phyloP scores from a whole-genome alignment of 2,329 filamentous ascomycete species.

The Pseudocercospora pini-densiflorae region DNA sequence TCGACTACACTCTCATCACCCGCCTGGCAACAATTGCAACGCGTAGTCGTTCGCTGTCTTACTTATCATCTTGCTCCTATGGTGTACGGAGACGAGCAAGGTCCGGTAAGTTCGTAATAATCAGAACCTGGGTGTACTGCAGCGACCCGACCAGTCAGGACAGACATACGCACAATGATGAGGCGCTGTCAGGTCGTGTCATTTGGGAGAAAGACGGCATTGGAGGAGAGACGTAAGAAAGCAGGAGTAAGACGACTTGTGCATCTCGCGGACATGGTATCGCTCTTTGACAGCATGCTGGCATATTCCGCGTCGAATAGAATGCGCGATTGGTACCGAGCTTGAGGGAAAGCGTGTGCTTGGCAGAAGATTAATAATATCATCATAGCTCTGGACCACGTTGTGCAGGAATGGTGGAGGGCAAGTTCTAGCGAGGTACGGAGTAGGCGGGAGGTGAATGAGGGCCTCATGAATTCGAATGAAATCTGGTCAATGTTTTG shows the following conservation, averaged over 20 bases:
- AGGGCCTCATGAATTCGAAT: not conserved
- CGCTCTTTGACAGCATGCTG: not conserved
- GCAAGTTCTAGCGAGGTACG: not conserved
- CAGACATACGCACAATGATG: not conserved
- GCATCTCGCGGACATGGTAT: constrained; percentile 2
- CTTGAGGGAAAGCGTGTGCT: not conserved
- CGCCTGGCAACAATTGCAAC: not conserved
- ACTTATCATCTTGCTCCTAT: constrained; percentile 10
- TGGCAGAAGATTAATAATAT: not conserved
- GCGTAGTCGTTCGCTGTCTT: constrained; percentile 2
- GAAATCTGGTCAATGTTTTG: not conserved
- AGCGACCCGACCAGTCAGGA: not conserved
- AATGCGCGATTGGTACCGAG: not conserved
- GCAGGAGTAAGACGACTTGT: constrained; percentile 4
- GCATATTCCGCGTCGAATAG: not conserved
- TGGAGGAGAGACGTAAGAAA: constrained; percentile 2
- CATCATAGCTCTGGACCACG: not conserved
- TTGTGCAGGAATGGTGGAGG: not conserved
- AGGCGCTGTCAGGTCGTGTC: constrained; percentile 3
- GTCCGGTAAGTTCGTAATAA: not conserved
- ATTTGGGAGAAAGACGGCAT: not conserved
- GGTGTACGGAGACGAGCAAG: not conserved
- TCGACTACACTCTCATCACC: not conserved
- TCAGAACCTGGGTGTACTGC: not conserved
- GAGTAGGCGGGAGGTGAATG: too few species aligned